Conservation (phyloP, 768 basidiomycete genomes). For the Sporobolomyces roseus region DNA sequence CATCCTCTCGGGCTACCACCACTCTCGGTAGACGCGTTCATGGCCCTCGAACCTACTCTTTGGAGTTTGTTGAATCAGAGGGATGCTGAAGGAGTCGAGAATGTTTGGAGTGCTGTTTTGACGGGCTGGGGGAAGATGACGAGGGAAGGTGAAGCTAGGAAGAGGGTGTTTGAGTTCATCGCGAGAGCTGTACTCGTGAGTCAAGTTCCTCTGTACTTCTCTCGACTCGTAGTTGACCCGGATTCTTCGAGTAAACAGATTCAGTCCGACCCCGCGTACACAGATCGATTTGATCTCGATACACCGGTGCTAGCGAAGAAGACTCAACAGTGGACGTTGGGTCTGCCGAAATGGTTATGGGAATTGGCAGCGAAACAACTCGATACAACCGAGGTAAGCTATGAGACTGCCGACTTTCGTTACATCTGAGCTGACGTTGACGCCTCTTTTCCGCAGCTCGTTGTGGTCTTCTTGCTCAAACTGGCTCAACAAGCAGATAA, state of each 20-base stretch:
- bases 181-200: constrained; percentile 68
- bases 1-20: constrained; percentile 29
- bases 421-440: no score
- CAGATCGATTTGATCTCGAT: constrained; percentile 27
- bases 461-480: constrained; percentile 61
- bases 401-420: no score
- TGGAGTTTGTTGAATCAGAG: constrained; percentile 50
- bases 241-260: constrained; percentile 6
- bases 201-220: constrained; percentile 35
- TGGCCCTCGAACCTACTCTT: constrained; percentile 64
- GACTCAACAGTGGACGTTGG: constrained; percentile 46
- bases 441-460: constrained; percentile 43
- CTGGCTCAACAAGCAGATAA: constrained; percentile 44
- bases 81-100: constrained; percentile 35
- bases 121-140: constrained; percentile 61
- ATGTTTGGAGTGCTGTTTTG: constrained; percentile 60
- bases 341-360: constrained; percentile 79
- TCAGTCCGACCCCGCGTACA: constrained; percentile 23
- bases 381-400: constrained; percentile 62
- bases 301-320: constrained; percentile 55
- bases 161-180: constrained; percentile 69
- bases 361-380: constrained; percentile 65
- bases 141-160: constrained; percentile 65
- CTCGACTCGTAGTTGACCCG: no score
- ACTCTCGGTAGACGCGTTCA: constrained; percentile 16